Evolutionary conservation across 2,329 filamentous ascomycete species (phyloP).

Genomic region (Paraphoma sp.): DNA sequence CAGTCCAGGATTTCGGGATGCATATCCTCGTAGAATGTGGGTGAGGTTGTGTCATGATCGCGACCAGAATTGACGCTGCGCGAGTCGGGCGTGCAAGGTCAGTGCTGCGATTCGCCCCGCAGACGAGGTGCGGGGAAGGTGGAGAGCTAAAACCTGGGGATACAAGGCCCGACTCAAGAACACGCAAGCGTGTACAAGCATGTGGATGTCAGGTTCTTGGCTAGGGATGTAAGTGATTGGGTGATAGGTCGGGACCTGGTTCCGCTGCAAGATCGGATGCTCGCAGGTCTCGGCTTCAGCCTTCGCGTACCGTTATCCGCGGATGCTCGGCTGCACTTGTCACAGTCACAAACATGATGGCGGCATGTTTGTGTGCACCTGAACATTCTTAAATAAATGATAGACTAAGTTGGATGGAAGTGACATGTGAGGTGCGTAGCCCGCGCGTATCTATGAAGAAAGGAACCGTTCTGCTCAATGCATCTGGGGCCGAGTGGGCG

Average conservation of each 20-base stretch:
- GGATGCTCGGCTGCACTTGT: background rate
- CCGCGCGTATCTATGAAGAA: background rate
- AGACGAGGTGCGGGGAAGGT: background rate
- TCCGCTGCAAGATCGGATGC: background rate
- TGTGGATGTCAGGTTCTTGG: background rate
- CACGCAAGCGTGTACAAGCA: background rate
- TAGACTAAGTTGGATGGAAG: background rate
- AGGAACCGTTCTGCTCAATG: too few relatives aligned
- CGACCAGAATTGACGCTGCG: background rate
- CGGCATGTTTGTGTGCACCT: background rate
- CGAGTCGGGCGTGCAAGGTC: background rate
- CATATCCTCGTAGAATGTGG: background rate
- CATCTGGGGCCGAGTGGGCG: too few relatives aligned
- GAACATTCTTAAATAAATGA: background rate
- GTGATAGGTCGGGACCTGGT: background rate
- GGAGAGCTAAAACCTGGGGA: background rate
- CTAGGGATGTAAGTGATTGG: background rate
- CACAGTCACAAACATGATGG: background rate
- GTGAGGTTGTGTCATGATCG: background rate
- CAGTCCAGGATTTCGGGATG: background rate
- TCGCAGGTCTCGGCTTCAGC: background rate
- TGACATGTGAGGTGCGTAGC: background rate
- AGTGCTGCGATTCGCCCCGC: background rate
- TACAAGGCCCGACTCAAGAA: background rate
- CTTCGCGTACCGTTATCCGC: slow-evolving; percentile 2